phyloP scores from a whole-genome alignment of 257 asterid species.

The Leptodermis oblonga region DNA sequence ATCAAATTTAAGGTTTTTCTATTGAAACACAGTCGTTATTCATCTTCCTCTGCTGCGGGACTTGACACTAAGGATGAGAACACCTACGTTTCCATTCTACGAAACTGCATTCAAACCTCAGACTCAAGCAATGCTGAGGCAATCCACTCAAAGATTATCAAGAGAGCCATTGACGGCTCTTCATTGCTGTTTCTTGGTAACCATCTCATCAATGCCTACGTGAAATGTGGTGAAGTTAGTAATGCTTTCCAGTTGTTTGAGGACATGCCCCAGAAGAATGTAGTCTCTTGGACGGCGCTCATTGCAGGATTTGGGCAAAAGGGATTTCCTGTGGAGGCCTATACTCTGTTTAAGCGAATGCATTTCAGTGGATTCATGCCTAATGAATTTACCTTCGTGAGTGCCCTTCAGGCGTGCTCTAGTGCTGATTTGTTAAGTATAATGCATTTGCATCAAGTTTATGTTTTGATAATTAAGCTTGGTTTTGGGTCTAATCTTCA shows the following conservation, averaged over 20 bases:
- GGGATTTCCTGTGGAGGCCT: conserved; percentile 48
- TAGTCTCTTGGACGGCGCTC: conserved; percentile 69
- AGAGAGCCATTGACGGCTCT: conserved; percentile 17
- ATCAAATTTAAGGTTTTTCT: not conserved
- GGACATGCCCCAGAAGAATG: conserved; percentile 61
- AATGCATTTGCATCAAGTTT: conserved; percentile 44
- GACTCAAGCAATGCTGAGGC: conserved; percentile 30
- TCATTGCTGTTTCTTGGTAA: conserved; percentile 44
- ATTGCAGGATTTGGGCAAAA: conserved; percentile 62
- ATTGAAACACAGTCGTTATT: not conserved
- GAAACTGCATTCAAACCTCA: conserved; percentile 35
- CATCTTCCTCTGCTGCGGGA: not conserved
- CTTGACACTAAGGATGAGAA: conserved; percentile 11
- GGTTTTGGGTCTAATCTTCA: conserved; percentile 57
- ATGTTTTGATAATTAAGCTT: conserved; percentile 43
- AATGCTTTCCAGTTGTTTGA: conserved; percentile 49
- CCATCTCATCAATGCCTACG: conserved; percentile 48
- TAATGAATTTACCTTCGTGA: conserved; percentile 65
- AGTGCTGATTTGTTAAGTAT: conserved; percentile 35
- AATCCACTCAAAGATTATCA: conserved; percentile 48
- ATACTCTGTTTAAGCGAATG: conserved; percentile 48
- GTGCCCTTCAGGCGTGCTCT: conserved; percentile 65
- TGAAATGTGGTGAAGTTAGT: conserved; percentile 42
- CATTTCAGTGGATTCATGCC: conserved; percentile 40
- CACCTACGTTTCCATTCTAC: too few relatives aligned